phyloP scores from a whole-genome alignment of 2,329 filamentous ascomycete species.

The Dothistroma pini region DNA sequence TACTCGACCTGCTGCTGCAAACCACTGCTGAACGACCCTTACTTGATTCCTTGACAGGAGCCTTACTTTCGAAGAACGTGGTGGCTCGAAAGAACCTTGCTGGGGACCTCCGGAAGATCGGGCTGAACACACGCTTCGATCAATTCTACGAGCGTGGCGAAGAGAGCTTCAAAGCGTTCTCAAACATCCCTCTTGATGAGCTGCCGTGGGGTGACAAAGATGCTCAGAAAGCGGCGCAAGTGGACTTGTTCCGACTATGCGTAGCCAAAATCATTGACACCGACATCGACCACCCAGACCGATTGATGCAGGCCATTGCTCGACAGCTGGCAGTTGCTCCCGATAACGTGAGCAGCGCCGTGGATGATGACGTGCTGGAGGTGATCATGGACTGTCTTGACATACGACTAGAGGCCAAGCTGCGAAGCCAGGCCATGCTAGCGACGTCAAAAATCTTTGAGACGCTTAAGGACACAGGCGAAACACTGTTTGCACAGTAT shows the following conservation, averaged over 20 bases:
- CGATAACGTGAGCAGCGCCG: conserved; percentile 59
- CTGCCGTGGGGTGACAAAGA: conserved; percentile 41
- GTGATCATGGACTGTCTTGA: conserved; percentile 84
- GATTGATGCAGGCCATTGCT: conserved; percentile 58
- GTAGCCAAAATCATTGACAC: conserved; percentile 89
- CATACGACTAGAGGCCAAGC: conserved; percentile 67
- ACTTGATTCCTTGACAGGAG: conserved; percentile 41
- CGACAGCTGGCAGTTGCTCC: conserved; percentile 54
- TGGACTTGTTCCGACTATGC: conserved; percentile 68
- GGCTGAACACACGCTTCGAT: conserved; percentile 43
- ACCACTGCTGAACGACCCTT: conserved; percentile 31
- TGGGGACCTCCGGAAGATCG: conserved; percentile 32
- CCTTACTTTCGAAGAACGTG: conserved; percentile 24
- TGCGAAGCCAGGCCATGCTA: conserved; percentile 78
- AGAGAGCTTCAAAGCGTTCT: conserved; percentile 44
- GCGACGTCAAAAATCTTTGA: conserved; percentile 81
- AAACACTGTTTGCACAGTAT: conserved; percentile 62
- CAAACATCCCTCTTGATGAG: conserved; percentile 42
- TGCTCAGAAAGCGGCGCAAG: conserved; percentile 44
- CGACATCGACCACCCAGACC: conserved; percentile 67
- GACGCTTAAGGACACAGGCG: conserved; percentile 66
- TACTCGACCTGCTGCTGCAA: conserved; percentile 42
- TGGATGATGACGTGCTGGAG: conserved; percentile 74
- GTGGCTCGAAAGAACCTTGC: conserved; percentile 42
- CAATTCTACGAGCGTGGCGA: conserved; percentile 45